Evolutionary conservation across 192 early-diverging fungal genomes (phyloP), one percentile per base, ranked within the genome.

Genomic region (Coemansia sp.): DNA sequence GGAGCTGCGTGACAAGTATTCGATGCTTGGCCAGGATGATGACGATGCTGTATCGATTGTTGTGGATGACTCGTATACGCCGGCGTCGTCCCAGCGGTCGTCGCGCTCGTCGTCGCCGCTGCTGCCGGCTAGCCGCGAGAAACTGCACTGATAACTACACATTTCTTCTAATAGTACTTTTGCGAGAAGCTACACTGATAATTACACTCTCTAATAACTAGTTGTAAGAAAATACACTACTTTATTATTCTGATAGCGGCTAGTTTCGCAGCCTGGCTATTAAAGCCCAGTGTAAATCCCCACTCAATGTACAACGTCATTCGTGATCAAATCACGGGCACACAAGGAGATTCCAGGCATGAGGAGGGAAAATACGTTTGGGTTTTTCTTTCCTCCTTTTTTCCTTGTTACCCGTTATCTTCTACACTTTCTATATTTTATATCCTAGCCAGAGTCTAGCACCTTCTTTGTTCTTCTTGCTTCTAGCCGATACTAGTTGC

Each of bases 1-100:
- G 56, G 87, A 86, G 59, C 82, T 77, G 64, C 59, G 72, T 41
- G 78, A 84, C 69, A 77, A 78, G 56, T 77, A 83, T 59, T 75
- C 70, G 64, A 77, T 71, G 66, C 66, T 83, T 32, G 75, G 75
- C 25, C 69, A 72, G 37, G 81, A 73, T 38, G 69, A 78, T 38
- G 66, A 69, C 35, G 75, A 78, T 54, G 76, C 64, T 9, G 67
- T 79, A 17, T 67, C 76, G 23, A 79, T 79, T 43, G 76, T 67
- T 1, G 66, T 79, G n/a, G 76, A 73, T 3, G 59, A 63, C 24
- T 64, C 70, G 10, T 62, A 62, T 32, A 73, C 76, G 6, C 76
- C 76, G 5, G 17, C 51, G n/a, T 52, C 66, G 1, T 79, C 76
- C 21, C 70, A 79, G 60, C 62, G 63, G 37, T 50, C 62, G 25